Evolutionary conservation across 257 asterid species (phyloP), one percentile per base, ranked within the genome.

Genomic region (Jacaranda mimosifolia): DNA sequence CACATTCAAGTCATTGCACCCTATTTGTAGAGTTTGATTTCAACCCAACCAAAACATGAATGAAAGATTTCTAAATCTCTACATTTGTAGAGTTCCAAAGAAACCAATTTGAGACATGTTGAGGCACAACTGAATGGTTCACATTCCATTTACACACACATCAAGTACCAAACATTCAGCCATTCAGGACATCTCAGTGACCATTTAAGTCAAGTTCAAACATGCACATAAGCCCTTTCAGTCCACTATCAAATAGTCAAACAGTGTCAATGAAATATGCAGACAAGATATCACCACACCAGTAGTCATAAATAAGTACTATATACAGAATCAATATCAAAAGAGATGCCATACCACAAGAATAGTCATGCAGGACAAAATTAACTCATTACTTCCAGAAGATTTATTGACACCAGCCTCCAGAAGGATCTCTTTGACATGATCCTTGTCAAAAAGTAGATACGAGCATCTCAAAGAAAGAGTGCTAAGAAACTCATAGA

Each of bases 351-450:
- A 48, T 92, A 96, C 99, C 98, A 94, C 99, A 78, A 96, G 97
- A 76, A 96, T 85, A 65, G 92, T 89, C 97, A 94, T 96, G 94
- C 98, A 92, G 76, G 98, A 89, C 85, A 89, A 84, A 78, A 89
- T 83, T 74, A 92, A 78, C 76, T 89, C 94, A 14, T 81, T 84
- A 82, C 81, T 90, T 83, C 95, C 99, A 77, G 89, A 82, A 67
- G 96, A 84, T 79, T 94, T 96, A 79, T 89, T 96, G n/a, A 70
- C 58, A 38, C 84, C 88, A 80, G 92, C 93, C 91, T 91, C 94
- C 81, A 77, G 82, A 83, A 96, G 89, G 76, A 96, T 89, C 85
- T 88, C 98, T 87, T 85, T 86, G 77, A 83, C 89, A 79, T 89
- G 95, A 82, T 89, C 97, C 92, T 94, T 94, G 89, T 84, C 87